Conservation (phyloP, 805 yeast species). For the Nakazawaea siamensis region DNA sequence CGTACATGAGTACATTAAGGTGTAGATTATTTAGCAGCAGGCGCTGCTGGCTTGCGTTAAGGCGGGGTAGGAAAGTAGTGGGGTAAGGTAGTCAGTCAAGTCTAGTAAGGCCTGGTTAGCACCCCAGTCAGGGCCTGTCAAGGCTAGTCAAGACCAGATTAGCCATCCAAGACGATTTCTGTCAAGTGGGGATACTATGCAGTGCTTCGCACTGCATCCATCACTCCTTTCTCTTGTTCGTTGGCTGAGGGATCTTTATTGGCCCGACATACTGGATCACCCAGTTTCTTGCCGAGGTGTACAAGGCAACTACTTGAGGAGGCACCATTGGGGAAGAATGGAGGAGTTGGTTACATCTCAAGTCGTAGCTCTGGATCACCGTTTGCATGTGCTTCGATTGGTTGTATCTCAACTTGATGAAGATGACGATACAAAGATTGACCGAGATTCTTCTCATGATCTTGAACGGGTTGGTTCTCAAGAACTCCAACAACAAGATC, state of each 20-base stretch:
- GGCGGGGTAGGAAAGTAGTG: no score
- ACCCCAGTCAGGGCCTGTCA: no score
- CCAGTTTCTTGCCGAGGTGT: background rate
- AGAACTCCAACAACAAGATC: constrained; percentile 28
- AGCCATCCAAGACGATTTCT: no score
- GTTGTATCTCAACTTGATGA: constrained; percentile 53
- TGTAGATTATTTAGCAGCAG: no score
- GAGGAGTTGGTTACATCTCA: constrained; percentile 28
- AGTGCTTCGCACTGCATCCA: no score
- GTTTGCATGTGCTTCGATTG: constrained; percentile 47
- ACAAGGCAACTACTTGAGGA: constrained; percentile 7
- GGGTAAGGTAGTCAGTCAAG: no score
- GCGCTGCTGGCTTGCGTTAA: no score
- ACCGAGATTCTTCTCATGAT: constrained; percentile 28
- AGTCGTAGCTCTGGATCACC: constrained; percentile 38
- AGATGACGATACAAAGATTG: constrained; percentile 37
- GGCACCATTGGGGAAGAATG: constrained; percentile 30
- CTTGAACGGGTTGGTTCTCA: constrained; percentile 20
- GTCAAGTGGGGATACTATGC: no score
- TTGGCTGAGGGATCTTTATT: constrained; percentile 5
- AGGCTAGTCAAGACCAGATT: no score
- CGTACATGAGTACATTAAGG: no score
- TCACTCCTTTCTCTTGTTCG: constrained; percentile 2
- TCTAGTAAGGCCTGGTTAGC: no score
- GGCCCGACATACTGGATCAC: constrained; percentile 7